Base-by-base conservation (phyloP, 768 basidiomycete species). In the Stropharia rugosoannulata region DNA sequence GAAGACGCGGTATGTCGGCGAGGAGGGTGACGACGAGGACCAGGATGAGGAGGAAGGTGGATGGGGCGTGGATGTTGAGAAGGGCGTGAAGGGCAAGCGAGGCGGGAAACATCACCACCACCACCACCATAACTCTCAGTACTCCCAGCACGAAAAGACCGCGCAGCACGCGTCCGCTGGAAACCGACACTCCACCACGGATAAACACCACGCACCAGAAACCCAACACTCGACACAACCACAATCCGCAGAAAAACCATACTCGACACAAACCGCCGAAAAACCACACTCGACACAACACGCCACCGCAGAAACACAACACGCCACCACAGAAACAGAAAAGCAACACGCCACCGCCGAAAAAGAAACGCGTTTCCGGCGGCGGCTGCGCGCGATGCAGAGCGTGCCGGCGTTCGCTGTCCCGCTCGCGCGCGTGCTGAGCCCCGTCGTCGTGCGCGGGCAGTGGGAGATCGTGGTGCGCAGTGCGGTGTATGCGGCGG, bases 401-500 rank as follows among this genome's bases (percentile, higher is more conserved):
- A 72, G 77, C 10, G 89, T 90, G 13, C 89, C 90, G 2, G 83
- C 88, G 42, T 92, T 92, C 59, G 79, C 83, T 16, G 72, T 80
- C 18, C 87, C 89, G 32, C 71, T 93, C 54, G 90, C 90, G 41
- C 78, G 76, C 39, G 75, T 93, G 18, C 75, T 88, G 48, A 88
- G 80, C 56, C 85, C 88, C 13, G 76, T 86, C 54, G 82, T 92
- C 49, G 78, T 82, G 49, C 79, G 91, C n/a, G 89, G 83, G 2
- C 91, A 93, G 62, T 93, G 90, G 91, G 89, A 92, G 69, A 86
- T 93, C 27, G 87, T 92, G 29, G 73, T 88, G 25, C 75, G 87
- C 37, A 86, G 85, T 2, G 76, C 74, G 42, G 27, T 73, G 0
- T 60, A 84, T 9, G 82, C 82, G 0, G 70, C 82, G 19, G 25